Base-by-base conservation (phyloP, 1,284 basidiomycete genomes). In the Sporisorium reilianum region DNA sequence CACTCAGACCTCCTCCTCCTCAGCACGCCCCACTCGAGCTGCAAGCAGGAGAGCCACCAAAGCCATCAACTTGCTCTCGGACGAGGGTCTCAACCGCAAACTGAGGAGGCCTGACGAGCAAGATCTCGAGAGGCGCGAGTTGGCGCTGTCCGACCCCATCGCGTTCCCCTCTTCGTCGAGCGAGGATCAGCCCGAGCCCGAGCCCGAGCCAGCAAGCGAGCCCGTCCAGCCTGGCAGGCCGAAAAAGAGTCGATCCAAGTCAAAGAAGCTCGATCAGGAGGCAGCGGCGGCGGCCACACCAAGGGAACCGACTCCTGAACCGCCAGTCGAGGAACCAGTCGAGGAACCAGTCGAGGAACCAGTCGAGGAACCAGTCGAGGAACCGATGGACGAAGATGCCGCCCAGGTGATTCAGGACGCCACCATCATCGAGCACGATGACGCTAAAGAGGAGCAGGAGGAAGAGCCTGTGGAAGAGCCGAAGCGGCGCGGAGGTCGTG, bases 31-130 rank as follows among this genome's bases (percentile, higher is more conserved):
- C 5, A 51, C 51, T 16, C 64, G 64, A 23, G 69, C 64, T 12
- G 73, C 66, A 5, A 76, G 73, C 55, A 54, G 64, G 42, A 54
- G 73, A 38, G 68, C 68, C 12, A 71, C 73, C 26, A 67, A 64
- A 40, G 61, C 64, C 22, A 61, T 75, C 49, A 62, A 53, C 16
- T 28, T 67, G 26, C 60, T 76, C 16, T 55, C 59, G 5, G 73
- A 72, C 32, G 64, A 61, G 20, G 69, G 65, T 42, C 56, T 73
- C 44, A 56, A 75, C 48, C 57, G 51, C 36, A 74, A 64, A 7
- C 57, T 62, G 9, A 46, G 71, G 4, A 46, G 71, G 7, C 65
- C 71, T 1, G 71, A 68, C 28, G 45, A 63, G 41, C 45, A 67
- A n/a, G 70, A 67, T 23, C 58, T 65, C 34, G 58, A 56, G 26